Base-by-base conservation (phyloP, 2,329 filamentous ascomycete species). In the Aspergillus fumigatiaffinis region DNA sequence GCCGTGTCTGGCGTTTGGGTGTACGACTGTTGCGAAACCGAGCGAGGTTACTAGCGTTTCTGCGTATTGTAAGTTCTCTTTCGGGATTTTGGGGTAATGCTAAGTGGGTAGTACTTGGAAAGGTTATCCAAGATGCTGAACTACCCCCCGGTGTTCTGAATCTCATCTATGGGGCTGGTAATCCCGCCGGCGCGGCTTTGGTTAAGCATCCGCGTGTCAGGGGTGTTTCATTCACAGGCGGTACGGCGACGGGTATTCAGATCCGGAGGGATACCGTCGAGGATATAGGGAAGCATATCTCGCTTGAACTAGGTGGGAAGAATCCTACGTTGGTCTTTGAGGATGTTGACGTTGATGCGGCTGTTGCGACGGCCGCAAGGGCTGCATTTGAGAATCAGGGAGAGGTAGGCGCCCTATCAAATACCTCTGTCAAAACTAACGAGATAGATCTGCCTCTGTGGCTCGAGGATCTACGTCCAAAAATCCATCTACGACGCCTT, bases 381-480 rank as follows among this genome's bases (percentile, higher is more conserved):
- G 61, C 61, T 1, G 61, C 61, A 9, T 63, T 63, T 2, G 61
- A 62, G 49, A 63, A 62, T 12, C 60, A 59, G 42, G 61, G 61
- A n/a, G 57, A 57, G 54, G 57, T 57, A 51, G 1, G 9, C 20
- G 4, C 26, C 23, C 14, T n/a, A 21, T 4, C 35, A 12, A 12
- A 41, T 28, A 14, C 4, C 4, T 14, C 12, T 4, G 10, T 1
- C 9, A 1, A 32, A 23, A 23, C 55, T 57, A 48, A 57, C 41
- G 2, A 21, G 1, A 4, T 52, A 63, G 54, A 63, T 63, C 12
- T 67, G 86, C 63, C 83, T 88, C 59, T 84, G 84, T 0, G 85
- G 85, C 7, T 88, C 88, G 66, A 78, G 86, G 0, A 80, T 89
- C 28, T 87, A 85, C 67, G 82, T 89, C 2, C 86, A 89, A 68